phyloP scores from a whole-genome alignment of 2,329 filamentous ascomycete genomes.

The Dactylellina parvicollis region DNA sequence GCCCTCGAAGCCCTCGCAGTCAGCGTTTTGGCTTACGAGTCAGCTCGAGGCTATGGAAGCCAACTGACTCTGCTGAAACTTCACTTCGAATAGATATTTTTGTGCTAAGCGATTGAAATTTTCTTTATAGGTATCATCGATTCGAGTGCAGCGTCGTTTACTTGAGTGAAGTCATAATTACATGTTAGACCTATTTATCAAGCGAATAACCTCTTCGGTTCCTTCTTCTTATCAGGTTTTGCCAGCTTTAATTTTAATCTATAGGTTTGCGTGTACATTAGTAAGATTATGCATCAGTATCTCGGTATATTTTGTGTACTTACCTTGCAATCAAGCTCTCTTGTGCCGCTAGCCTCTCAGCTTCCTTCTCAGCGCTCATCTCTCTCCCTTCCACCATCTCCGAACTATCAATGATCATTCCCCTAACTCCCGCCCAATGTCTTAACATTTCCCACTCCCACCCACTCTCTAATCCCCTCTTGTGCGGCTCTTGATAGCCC shows the following conservation, averaged over 20 bases:
- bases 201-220: slow-evolving; percentile 27
- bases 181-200: not conserved
- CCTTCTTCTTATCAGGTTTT: slow-evolving; percentile 28
- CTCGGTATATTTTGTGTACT: not conserved
- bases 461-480: slow-evolving; percentile 88
- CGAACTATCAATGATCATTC: slow-evolving; percentile 89
- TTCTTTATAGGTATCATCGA: no score
- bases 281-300: not conserved
- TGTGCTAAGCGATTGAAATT: no score
- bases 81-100: no score
- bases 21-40: no score
- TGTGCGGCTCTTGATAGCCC: slow-evolving; percentile 84
- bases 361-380: slow-evolving; percentile 53
- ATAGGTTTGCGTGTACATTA: not conserved
- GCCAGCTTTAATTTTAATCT: slow-evolving; percentile 44
- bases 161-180: not conserved
- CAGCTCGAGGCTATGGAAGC: no score
- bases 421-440: slow-evolving; percentile 82
- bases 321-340: slow-evolving; percentile 41
- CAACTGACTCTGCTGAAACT: no score
- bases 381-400: slow-evolving; percentile 95
- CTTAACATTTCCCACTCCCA: slow-evolving; percentile 86
- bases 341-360: slow-evolving; percentile 43
- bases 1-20: no score
- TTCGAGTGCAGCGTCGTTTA: no score